Evolutionary conservation across 2,329 filamentous ascomycete species (phyloP).

Genomic region (Fusarium euwallaceae): DNA sequence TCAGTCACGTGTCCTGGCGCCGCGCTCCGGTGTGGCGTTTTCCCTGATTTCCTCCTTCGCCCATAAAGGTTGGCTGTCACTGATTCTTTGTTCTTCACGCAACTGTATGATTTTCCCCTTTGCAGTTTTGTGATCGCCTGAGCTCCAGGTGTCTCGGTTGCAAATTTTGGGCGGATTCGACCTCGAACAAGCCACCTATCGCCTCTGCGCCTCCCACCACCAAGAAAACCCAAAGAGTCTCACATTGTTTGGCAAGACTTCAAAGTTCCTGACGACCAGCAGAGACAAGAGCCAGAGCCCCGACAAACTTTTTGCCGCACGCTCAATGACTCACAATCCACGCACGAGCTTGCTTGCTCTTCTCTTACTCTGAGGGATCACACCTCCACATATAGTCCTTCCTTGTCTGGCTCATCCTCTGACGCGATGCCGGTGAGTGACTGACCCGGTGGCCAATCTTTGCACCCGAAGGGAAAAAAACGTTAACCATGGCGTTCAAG

Average conservation of each 20-base stretch:
- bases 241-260: conserved; percentile 32
- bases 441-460: conserved; percentile 9
- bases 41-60: conserved; percentile 42
- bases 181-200: conserved; percentile 33
- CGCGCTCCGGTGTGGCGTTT: conserved; percentile 40
- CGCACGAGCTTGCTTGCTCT: conserved; percentile 38
- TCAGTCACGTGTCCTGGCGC: conserved; percentile 36
- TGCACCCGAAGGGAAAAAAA: conserved; percentile 30
- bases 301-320: conserved; percentile 30
- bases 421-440: conserved; percentile 51
- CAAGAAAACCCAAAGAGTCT: conserved; percentile 20
- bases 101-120: conserved; percentile 38
- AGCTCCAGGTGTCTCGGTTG: conserved; percentile 28
- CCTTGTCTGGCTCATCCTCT: conserved; percentile 20
- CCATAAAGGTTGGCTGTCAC: conserved; percentile 45
- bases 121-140: conserved; percentile 43
- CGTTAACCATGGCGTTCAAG: conserved; percentile 43
- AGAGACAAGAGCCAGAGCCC: conserved; percentile 17
- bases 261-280: conserved; percentile 39
- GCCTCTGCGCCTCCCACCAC: conserved; percentile 42
- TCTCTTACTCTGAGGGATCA: conserved; percentile 36
- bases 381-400: conserved; percentile 5
- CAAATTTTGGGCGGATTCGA: conserved; percentile 42
- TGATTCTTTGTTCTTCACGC: conserved; percentile 44
- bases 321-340: conserved; percentile 48